Conservation (phyloP, 1,284 basidiomycete genomes). For the Apiotrichum gracile region DNA sequence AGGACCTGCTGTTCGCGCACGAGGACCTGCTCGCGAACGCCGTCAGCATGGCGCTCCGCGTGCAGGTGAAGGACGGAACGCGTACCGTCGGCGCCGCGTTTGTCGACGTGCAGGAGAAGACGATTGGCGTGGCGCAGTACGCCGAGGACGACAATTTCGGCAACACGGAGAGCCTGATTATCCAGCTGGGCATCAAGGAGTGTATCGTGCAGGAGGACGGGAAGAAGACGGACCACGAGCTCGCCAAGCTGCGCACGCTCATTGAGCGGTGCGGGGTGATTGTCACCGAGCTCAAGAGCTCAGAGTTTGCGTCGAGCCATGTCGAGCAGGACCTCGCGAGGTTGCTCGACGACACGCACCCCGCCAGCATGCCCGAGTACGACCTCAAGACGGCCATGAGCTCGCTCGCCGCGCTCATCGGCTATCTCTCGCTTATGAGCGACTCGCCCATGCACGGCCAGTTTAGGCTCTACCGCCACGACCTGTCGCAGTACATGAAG, state of each 20-base stretch:
- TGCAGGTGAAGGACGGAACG: slow-evolving; percentile 56
- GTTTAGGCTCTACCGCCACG: slow-evolving; percentile 78
- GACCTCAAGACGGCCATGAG: slow-evolving; percentile 71
- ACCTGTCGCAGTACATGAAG: slow-evolving; percentile 90
- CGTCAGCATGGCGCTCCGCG: slow-evolving; percentile 82
- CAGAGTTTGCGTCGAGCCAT: slow-evolving; percentile 75
- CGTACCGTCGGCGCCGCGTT: slow-evolving; percentile 54
- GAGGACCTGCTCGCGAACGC: slow-evolving; percentile 79
- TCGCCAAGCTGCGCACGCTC: slow-evolving; percentile 74
- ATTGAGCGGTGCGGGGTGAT: slow-evolving; percentile 88
- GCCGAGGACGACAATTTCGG: slow-evolving; percentile 93
- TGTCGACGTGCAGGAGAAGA: slow-evolving; percentile 53
- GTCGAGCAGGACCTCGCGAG: slow-evolving; percentile 80
- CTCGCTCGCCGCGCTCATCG: slow-evolving; percentile 72
- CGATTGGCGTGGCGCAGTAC: slow-evolving; percentile 70
- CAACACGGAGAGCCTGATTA: slow-evolving; percentile 90
- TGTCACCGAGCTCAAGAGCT: slow-evolving; percentile 77
- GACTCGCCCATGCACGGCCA: slow-evolving; percentile 76
- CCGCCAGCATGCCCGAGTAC: slow-evolving; percentile 59
- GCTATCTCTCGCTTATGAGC: slow-evolving; percentile 75
- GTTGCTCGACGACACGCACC: slow-evolving; percentile 57
- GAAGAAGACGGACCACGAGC: slow-evolving; percentile 64
- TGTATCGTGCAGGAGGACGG: slow-evolving; percentile 58
- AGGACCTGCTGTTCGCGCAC: slow-evolving; percentile 84
- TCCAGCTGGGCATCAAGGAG: slow-evolving; percentile 96